Percentiles rank a stretch among this genome's conserved stretches.
Conservation (phyloP, 371 early-diverging fungal genomes). For the Mortierella sp. region DNA sequence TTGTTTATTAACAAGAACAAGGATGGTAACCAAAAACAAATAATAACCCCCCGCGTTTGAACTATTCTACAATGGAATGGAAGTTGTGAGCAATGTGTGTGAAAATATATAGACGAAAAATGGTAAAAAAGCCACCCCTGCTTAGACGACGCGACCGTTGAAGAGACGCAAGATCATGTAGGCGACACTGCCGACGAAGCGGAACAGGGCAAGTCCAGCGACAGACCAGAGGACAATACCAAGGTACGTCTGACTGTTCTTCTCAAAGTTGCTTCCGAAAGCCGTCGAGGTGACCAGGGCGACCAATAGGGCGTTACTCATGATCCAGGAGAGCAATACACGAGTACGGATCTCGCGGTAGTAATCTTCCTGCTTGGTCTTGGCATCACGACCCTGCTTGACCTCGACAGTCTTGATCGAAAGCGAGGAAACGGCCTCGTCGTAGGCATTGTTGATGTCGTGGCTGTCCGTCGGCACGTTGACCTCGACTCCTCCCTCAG, state of each 20-base stretch:
- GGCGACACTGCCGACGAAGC: slow-evolving; percentile 83
- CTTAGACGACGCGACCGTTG: slow-evolving; percentile 53
- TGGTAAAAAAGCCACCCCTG: background rate
- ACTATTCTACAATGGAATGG: slow-evolving; percentile 9
- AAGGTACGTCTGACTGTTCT: slow-evolving; percentile 65
- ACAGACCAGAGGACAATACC: slow-evolving; percentile 93
- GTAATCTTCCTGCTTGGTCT: slow-evolving; percentile 90
- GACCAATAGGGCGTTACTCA: slow-evolving; percentile 84
- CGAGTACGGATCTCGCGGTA: slow-evolving; percentile 92
- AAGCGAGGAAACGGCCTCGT: slow-evolving; percentile 72
- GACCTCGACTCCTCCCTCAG: slow-evolving; percentile 62
- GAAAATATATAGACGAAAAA: background rate
- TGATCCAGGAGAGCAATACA: slow-evolving; percentile 87
- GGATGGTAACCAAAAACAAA: background rate
- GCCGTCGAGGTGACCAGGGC: slow-evolving; percentile 60
- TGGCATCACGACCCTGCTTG: slow-evolving; percentile 76
- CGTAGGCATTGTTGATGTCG: slow-evolving; percentile 86
- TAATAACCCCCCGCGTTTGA: background rate
- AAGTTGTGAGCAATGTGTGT: background rate
- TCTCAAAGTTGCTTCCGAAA: slow-evolving; percentile 19
- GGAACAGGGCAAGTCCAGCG: slow-evolving; percentile 81
- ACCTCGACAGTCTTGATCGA: slow-evolving; percentile 63
- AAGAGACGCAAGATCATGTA: slow-evolving; percentile 75
- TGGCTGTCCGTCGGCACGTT: slow-evolving; percentile 81
- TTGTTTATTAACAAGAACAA: slow-evolving; percentile 2